Base-by-base conservation (phyloP, 164 flowering plant species). In the Paratinospora sagittata region DNA sequence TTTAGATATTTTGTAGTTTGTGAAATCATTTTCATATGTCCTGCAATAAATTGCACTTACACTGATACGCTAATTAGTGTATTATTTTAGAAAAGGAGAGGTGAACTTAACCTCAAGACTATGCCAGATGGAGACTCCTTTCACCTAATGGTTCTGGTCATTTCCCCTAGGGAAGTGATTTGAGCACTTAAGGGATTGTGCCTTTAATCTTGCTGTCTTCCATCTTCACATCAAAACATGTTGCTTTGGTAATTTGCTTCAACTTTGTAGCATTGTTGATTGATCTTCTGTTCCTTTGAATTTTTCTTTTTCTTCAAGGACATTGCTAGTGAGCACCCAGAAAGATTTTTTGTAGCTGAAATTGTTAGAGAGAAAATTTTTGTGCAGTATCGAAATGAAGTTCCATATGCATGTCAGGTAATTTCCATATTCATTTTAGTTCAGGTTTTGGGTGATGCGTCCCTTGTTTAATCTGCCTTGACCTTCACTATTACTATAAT, bases 391-490 rank as follows among this genome's bases (percentile, higher is more conserved):
- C 89, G 91, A 13, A 81, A 93, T 73, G 99, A 96, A 83, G 86
- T 96, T 58, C 99, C 99, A 41, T 96, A 96, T 83, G 95, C 97
- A 67, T 93, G 97, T 77, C 99, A 96, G 97, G 99, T 92, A 81
- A n/a, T 70, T 21, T 45, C 4, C 70, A 63, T 64, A 23, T 49
- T 27, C n/a, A n/a, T n/a, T n/a, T n/a, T 33, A 27, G 2, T 45
- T 24, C 30, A 5, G 3, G 6, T 16, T 52, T 52, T 3, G 58
- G 58, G 19, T 16, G 21, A 52, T 0, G 58, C 21, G 21, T 52
- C 58, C 43, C 58, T 52, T 52, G 16, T 19, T 52, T 52, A 52
- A 52, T 19, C 58, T 16, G 21, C 21, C n/a, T 52, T 52, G 58
- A 66, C 7, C 37, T 36, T 26, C 0, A 19, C 30, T 8, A 4